A percentile compares a stretch with the other conserved stretches of the same genome.
Conservation (phyloP, 257 asterid species). For the Penstemon barbatus region DNA sequence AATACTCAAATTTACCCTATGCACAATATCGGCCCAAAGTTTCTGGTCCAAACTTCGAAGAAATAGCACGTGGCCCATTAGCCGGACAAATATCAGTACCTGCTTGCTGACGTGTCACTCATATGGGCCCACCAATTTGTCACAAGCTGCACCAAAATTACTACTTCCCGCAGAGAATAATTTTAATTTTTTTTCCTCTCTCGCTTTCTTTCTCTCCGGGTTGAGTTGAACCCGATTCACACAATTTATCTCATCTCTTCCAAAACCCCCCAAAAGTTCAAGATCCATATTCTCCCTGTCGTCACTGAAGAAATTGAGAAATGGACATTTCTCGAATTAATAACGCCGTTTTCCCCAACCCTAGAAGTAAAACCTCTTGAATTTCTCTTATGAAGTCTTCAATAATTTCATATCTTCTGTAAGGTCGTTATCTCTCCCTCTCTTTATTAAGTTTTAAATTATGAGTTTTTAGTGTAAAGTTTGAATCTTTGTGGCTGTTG, state of each 20-base stretch:
- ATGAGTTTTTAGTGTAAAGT: constrained; percentile 25
- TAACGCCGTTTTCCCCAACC: neutral
- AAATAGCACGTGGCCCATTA: too few species aligned
- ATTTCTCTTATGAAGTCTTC: neutral
- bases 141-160: constrained; percentile 46
- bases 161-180: constrained; percentile 21
- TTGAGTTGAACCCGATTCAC: constrained; percentile 45
- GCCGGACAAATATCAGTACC: too few species aligned
- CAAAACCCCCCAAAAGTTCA: constrained; percentile 27
- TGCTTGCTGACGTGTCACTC: too few species aligned
- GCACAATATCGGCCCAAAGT: too few species aligned
- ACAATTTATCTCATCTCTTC: constrained; percentile 38
- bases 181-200: neutral
- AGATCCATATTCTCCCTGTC: constrained; percentile 38
- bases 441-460: constrained; percentile 11
- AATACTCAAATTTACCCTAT: too few species aligned
- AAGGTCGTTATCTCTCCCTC: constrained; percentile 32
- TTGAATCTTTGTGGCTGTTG: constrained; percentile 23
- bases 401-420: constrained; percentile 15
- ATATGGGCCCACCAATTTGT: constrained; percentile 15
- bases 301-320: constrained; percentile 5
- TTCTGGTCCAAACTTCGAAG: too few species aligned
- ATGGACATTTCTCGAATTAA: constrained; percentile 22
- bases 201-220: constrained; percentile 36
- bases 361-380: neutral